Base-by-base conservation (phyloP, 108 stramenopile genomes). In the Chaetoceros tenuissimus region DNA sequence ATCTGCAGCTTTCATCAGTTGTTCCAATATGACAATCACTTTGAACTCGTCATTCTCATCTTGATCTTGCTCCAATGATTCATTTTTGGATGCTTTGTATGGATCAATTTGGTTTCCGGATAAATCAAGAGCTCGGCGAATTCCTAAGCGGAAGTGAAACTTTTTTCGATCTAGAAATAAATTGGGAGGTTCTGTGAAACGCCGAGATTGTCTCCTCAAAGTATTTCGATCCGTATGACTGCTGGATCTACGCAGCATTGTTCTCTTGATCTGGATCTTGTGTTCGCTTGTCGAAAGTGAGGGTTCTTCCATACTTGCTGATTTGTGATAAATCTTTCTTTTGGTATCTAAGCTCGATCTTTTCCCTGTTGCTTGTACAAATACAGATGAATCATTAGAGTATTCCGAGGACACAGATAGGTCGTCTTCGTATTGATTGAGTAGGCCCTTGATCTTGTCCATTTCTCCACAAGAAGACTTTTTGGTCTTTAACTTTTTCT, bases 41-140 rank as follows among this genome's bases (percentile, higher is more conserved):
- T 81, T 79, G 27, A 87, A 57, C 34, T 82, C 82, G 51, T 91
- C 81, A 8, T 62, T 48, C 31, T 81, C 75, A 57, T 85, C 84
- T 3, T 24, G 28, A 43, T 76, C 71, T 47, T 60, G 63, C 5
- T 71, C 57, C 13, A 21, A 21, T 27, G 25, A 59, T 57, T 20
- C 59, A 55, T 22, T 50, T 18, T 5, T 64, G 47, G 7, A 26
- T 2, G 26, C 28, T 57, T 47, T 57, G 57, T 81, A 86, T 0
- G 69, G 68, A 55, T 81, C 68, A 30, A 91, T 77, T 23, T 71
- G 62, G 28, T 78, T 69, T 27, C 89, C 89, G 1, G 83, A 60
- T 57, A 91, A 64, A 68, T 91, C 85, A 26, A 87, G 69, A 20
- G 89, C 72, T 2, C 83, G 76, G 10, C 72, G 68, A 13, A 91